Evolutionary conservation across 495 filamentous ascomycete species (phyloP).

Genomic region (Neurospora discreta): DNA sequence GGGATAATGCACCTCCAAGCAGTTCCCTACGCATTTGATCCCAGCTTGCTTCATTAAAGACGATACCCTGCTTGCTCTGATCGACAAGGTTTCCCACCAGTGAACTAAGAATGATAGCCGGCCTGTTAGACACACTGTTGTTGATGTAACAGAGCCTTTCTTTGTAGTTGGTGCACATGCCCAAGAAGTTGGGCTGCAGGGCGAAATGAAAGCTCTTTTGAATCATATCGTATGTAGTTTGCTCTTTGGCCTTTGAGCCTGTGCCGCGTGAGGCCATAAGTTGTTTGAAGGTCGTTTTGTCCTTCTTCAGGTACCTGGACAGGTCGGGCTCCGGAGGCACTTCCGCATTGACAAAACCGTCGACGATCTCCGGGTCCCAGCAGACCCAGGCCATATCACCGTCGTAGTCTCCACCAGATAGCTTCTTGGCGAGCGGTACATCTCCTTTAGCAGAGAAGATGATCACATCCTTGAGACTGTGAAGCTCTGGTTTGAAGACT

Average conservation of each 20-base stretch:
- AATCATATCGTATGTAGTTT: slow-evolving; percentile 35
- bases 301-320: slow-evolving; percentile 46
- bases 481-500: slow-evolving; percentile 53
- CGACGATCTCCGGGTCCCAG: slow-evolving; percentile 70
- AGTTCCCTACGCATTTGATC: slow-evolving; percentile 33
- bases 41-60: slow-evolving; percentile 51
- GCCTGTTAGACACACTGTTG: slow-evolving; percentile 42
- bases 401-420: slow-evolving; percentile 93
- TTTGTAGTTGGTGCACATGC: slow-evolving; percentile 64
- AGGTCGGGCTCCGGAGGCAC: slow-evolving; percentile 39
- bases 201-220: slow-evolving; percentile 52
- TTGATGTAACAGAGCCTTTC: slow-evolving; percentile 55
- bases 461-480: slow-evolving; percentile 73
- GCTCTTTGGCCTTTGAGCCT: neutral
- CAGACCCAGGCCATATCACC: slow-evolving; percentile 86
- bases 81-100: slow-evolving; percentile 76
- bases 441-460: slow-evolving; percentile 67
- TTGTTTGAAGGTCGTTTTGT: slow-evolving; percentile 40
- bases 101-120: slow-evolving; percentile 49
- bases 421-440: slow-evolving; percentile 61
- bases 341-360: slow-evolving; percentile 61
- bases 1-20: slow-evolving; percentile 22
- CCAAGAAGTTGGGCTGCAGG: slow-evolving; percentile 53
- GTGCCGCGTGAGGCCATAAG: slow-evolving; percentile 18
- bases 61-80: slow-evolving; percentile 63